These are phyloP conservation scores for Vigna nakashimae DNA, from an alignment of 306 rosid species.

Conservation along the genomic window DNA sequence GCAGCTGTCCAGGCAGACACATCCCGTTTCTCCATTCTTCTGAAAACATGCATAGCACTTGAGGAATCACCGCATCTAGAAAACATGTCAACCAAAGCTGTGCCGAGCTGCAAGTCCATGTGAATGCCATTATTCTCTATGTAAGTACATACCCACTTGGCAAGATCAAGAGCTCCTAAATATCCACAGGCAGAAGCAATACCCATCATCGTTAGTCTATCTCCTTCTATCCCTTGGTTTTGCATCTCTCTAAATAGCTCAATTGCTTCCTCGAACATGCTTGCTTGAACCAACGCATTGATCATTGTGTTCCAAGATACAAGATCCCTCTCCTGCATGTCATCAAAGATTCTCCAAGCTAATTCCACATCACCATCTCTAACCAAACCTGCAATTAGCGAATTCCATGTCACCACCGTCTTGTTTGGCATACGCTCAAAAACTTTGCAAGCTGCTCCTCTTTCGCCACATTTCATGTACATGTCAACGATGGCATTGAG, in stretches of 20 bases:
- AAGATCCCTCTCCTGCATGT: conserved; percentile 66
- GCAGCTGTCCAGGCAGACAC: conserved; percentile 86
- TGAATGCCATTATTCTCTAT: conserved; percentile 57
- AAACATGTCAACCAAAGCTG: conserved; percentile 82
- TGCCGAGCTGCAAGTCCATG: conserved; percentile 74
- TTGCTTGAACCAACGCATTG: conserved; percentile 65
- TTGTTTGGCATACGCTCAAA: conserved; percentile 63
- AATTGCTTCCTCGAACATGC: conserved; percentile 73
- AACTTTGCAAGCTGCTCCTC: conserved; percentile 58
- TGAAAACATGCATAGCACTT: conserved; percentile 66
- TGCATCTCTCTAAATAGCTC: conserved; percentile 75
- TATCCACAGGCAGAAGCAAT: conserved; percentile 83
- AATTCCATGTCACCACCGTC: conserved; percentile 76
- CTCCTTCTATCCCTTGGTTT: conserved; percentile 58
- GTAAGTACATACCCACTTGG: conserved; percentile 69
- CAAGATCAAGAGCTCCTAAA: conserved; percentile 73
- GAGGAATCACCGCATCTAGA: conserved; percentile 74
- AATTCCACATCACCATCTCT: conserved; percentile 59
- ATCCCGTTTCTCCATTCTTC: conserved; percentile 58
- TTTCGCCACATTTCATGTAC: conserved; percentile 81
- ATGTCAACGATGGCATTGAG: conserved; percentile 77
- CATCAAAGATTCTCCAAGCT: conserved; percentile 64
- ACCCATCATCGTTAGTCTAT: conserved; percentile 79
- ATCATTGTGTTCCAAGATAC: conserved; percentile 90
- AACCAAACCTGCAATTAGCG: conserved; percentile 71